These are phyloP conservation scores for Daedalea quercina DNA, from an alignment of 768 basidiomycete genomes.

Conservation along the genomic window DNA sequence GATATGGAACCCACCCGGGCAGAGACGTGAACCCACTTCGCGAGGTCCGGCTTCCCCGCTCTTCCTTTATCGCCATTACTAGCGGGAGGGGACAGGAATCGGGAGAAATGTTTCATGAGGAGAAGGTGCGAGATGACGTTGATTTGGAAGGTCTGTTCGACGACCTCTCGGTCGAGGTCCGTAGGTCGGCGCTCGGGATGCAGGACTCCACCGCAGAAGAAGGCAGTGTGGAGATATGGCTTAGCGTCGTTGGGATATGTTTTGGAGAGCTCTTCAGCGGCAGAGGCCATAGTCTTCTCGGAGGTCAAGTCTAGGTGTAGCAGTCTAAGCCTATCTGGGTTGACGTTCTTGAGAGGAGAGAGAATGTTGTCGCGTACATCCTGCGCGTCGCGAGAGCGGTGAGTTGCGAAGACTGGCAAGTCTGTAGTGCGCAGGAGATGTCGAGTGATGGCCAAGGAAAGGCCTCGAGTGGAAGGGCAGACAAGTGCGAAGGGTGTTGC, in stretches of 20 bases:
- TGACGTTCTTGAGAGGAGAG: slow-evolving; percentile 33
- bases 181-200: slow-evolving; percentile 47
- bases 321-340: slow-evolving; percentile 38
- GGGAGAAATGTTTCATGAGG: slow-evolving; percentile 55
- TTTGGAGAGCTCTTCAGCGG: slow-evolving; percentile 35
- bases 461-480: slow-evolving; percentile 48
- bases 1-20: slow-evolving; percentile 54
- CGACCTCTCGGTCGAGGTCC: slow-evolving; percentile 35
- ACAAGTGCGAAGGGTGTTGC: slow-evolving; percentile 42
- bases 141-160: slow-evolving; percentile 43
- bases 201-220: slow-evolving; percentile 49
- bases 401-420: slow-evolving; percentile 50
- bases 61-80: not conserved
- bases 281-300: slow-evolving; percentile 43
- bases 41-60: slow-evolving; percentile 17
- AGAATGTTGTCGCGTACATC: slow-evolving; percentile 36
- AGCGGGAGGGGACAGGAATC: slow-evolving; percentile 38
- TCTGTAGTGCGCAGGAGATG: slow-evolving; percentile 43
- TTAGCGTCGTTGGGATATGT: slow-evolving; percentile 23
- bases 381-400: slow-evolving; percentile 32
- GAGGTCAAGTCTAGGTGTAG: slow-evolving; percentile 45
- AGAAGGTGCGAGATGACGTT: slow-evolving; percentile 57
- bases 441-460: slow-evolving; percentile 48
- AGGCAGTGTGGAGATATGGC: slow-evolving; percentile 45
- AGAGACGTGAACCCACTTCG: slow-evolving; percentile 56